Conservation (phyloP, 2,329 filamentous ascomycete genomes). For the Fusarium proliferatum region DNA sequence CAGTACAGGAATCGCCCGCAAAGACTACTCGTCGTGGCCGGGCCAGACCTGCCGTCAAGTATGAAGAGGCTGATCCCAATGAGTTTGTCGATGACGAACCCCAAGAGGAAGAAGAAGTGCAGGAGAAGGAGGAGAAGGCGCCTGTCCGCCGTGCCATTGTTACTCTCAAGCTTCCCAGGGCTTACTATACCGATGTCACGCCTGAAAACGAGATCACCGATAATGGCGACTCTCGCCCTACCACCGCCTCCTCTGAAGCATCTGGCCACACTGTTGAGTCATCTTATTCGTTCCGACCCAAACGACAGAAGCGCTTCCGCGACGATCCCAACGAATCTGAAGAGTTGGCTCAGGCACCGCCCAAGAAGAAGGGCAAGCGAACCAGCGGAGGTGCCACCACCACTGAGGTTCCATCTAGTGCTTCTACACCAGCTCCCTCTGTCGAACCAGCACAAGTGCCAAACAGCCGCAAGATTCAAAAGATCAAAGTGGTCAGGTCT, state of each 20-base stretch:
- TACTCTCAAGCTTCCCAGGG: conserved; percentile 55
- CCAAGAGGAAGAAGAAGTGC: conserved; percentile 20
- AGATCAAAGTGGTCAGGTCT: conserved; percentile 54
- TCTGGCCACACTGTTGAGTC: conserved; percentile 62
- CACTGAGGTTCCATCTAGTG: conserved; percentile 28
- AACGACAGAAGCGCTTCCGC: conserved; percentile 65
- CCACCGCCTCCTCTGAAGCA: conserved; percentile 64
- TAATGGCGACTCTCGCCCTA: conserved; percentile 62
- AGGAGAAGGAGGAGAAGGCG: conserved; percentile 44
- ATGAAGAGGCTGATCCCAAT: conserved; percentile 46
- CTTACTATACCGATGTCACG: conserved; percentile 53
- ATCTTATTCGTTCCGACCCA: conserved; percentile 65
- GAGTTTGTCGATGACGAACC: conserved; percentile 46
- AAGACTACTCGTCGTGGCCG: conserved; percentile 44
- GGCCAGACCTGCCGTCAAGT: conserved; percentile 41
- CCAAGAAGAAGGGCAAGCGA: conserved; percentile 54
- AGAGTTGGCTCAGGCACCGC: conserved; percentile 50
- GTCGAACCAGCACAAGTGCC: conserved; percentile 35
- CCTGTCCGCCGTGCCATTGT: conserved; percentile 48
- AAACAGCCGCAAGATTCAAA: conserved; percentile 49
- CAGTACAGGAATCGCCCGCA: conserved; percentile 28
- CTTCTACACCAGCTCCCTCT: conserved; percentile 34
- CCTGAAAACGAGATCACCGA: conserved; percentile 52
- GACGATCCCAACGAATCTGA: conserved; percentile 60
- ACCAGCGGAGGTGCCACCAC: conserved; percentile 20